Conservation (phyloP, 768 basidiomycete genomes). For the Cubamyces sp. region DNA sequence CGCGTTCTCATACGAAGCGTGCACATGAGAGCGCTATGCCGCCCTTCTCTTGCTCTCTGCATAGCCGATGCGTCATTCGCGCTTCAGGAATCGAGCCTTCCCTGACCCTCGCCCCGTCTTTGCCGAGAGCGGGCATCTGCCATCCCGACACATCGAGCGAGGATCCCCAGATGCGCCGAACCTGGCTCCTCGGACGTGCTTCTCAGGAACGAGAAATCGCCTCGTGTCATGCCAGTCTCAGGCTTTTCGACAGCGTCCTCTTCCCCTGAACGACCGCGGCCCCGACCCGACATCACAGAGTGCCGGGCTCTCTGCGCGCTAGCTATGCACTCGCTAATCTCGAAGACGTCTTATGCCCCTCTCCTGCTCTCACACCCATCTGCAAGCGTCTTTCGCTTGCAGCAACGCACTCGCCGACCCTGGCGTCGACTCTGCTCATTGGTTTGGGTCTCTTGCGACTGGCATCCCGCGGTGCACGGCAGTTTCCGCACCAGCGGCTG, state of each 20-base stretch:
- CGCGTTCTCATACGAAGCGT: constrained; percentile 18
- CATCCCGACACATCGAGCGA: not conserved
- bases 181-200: not conserved
- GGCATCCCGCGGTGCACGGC: not conserved
- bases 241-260: not conserved
- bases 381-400: too few relatives aligned
- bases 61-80: constrained; percentile 9
- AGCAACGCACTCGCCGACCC: not conserved
- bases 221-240: constrained; percentile 5
- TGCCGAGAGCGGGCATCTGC: constrained; percentile 5
- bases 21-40: constrained; percentile 5
- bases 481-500: not conserved
- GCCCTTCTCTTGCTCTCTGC: constrained; percentile 7
- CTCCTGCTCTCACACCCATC: too few relatives aligned
- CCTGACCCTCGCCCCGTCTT: constrained; percentile 9
- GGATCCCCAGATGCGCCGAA: constrained; percentile 1
- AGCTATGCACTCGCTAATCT: too few relatives aligned
- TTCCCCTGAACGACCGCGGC: not conserved
- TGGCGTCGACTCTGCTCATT: not conserved
- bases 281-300: too few relatives aligned
- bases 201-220: constrained; percentile 9
- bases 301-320: too few relatives aligned
- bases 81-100: not conserved
- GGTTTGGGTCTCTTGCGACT: not conserved
- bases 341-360: too few relatives aligned